Percentiles rank a stretch among this genome's conserved stretches.
Evolutionary conservation across 2,329 filamentous ascomycete genomes (phyloP).

Genomic region (Sporothrix humicola): DNA sequence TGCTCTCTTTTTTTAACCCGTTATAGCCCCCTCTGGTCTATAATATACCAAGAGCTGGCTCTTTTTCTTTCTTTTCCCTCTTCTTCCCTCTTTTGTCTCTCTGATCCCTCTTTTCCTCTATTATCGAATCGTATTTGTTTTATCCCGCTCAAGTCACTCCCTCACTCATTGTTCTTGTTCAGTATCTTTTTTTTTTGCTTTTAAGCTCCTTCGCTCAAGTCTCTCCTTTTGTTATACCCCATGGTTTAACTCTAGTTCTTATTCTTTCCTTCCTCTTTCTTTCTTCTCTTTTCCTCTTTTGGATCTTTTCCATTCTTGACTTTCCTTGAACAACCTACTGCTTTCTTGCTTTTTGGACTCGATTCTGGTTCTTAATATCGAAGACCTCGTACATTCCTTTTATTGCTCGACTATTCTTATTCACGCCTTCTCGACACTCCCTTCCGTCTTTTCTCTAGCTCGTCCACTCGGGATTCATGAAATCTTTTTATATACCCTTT

Average conservation of each 20-base stretch:
- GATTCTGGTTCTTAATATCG: constrained; percentile 46
- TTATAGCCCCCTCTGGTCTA: constrained; percentile 52
- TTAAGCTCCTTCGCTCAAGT: background rate
- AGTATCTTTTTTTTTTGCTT: background rate
- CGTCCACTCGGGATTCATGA: background rate
- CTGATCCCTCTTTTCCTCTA: constrained; percentile 32
- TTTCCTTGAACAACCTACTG: background rate
- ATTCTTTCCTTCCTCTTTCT: constrained; percentile 41
- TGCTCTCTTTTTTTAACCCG: constrained; percentile 37
- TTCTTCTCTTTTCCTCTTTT: constrained; percentile 43
- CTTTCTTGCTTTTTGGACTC: background rate
- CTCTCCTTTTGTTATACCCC: constrained; percentile 40
- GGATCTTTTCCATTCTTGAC: constrained; percentile 44
- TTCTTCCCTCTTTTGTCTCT: constrained; percentile 17
- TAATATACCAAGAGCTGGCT: constrained; percentile 62
- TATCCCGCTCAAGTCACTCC: constrained; percentile 30
- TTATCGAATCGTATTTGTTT: constrained; percentile 21
- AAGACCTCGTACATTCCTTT: constrained; percentile 54
- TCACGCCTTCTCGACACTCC: background rate
- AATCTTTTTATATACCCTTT: constrained; percentile 1
- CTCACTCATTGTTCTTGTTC: background rate
- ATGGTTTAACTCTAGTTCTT: constrained; percentile 49
- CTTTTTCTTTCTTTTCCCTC: constrained; percentile 43
- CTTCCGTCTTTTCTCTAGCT: background rate
- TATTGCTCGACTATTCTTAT: constrained; percentile 35